These are phyloP conservation scores for Schwanniomyces pseudopolymorphus DNA, from an alignment of 805 yeast species.

Conservation along the genomic window DNA sequence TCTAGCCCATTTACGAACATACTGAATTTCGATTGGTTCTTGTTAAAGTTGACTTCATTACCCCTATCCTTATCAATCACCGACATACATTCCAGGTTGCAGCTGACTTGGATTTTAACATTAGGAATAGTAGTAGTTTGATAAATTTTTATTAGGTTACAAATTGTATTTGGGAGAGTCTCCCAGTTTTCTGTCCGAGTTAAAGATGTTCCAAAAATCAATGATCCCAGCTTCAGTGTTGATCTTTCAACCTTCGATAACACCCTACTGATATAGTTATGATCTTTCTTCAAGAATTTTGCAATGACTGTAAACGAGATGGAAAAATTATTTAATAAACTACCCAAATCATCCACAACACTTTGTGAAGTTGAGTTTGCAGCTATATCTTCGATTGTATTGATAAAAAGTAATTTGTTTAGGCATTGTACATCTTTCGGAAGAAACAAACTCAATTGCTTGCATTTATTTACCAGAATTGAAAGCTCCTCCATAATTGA, in stretches of 20 bases:
- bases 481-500: slow-evolving; percentile 22
- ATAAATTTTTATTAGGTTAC: background rate
- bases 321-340: background rate
- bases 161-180: background rate
- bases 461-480: slow-evolving; percentile 25
- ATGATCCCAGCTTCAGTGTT: background rate
- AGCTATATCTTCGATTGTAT: slow-evolving; percentile 3
- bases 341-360: background rate
- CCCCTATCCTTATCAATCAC: background rate
- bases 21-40: background rate
- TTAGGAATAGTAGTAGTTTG: background rate
- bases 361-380: background rate
- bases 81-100: background rate
- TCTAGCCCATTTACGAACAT: background rate
- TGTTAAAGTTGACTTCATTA: background rate
- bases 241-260: background rate
- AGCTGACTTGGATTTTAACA: background rate
- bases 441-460: slow-evolving; percentile 25
- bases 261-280: background rate
- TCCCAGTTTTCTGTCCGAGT: background rate
- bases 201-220: background rate
- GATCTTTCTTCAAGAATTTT: background rate
- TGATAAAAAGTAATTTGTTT: slow-evolving; percentile 16
- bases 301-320: background rate
- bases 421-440: slow-evolving; percentile 5